phyloP scores from a whole-genome alignment of 73 alveolate genomes.

The Stentor coeruleus region DNA sequence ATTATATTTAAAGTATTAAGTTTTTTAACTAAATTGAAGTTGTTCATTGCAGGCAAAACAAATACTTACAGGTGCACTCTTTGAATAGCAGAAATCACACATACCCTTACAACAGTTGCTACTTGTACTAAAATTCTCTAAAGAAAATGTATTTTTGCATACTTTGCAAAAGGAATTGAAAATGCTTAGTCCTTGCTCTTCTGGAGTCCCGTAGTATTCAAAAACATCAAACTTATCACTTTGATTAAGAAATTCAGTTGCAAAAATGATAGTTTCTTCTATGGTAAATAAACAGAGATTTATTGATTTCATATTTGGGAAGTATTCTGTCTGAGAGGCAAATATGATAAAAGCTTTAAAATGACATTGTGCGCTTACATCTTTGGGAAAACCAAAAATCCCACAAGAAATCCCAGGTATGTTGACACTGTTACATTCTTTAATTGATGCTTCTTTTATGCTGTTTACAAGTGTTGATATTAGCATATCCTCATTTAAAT shows the following conservation, averaged over 20 bases:
- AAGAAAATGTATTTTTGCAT: neutral
- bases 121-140: neutral
- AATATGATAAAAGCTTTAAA: slow-evolving; percentile 18
- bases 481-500: neutral
- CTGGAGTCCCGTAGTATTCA: neutral
- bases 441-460: neutral
- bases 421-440: neutral
- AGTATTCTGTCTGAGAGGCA: neutral
- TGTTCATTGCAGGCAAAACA: neutral
- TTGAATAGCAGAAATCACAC: neutral
- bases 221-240: neutral
- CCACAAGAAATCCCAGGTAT: slow-evolving; percentile 23
- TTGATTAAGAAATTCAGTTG: neutral
- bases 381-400: slow-evolving; percentile 26
- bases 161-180: neutral
- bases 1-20: no score
- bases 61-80: neutral
- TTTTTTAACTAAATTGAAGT: no score
- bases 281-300: neutral
- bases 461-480: neutral
- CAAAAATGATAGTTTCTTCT: neutral
- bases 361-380: slow-evolving; percentile 3
- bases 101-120: neutral
- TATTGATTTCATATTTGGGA: neutral
- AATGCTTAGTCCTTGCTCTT: neutral